Conservation (phyloP, 2,329 filamentous ascomycete species). For the Colletotrichum sp. region DNA sequence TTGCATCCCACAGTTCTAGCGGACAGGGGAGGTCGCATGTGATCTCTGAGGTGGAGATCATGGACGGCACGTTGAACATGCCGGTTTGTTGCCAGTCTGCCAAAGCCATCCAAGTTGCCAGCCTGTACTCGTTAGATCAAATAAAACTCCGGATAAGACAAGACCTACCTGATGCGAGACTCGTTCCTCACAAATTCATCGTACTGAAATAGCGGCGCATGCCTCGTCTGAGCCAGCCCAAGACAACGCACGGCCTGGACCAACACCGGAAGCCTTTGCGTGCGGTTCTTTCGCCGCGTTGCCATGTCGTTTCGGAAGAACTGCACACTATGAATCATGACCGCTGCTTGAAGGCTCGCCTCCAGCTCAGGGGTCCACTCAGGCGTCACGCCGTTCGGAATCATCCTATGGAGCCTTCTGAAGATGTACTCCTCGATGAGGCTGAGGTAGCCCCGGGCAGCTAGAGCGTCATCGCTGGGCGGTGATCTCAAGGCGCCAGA, state of each 20-base stretch:
- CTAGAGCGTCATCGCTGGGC: constrained; percentile 23
- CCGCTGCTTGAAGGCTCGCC: constrained; percentile 28
- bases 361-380: background rate
- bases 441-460: constrained; percentile 8
- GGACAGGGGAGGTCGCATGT: constrained; percentile 28
- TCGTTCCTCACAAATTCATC: constrained; percentile 24
- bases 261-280: constrained; percentile 23
- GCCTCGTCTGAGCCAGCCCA: constrained; percentile 18
- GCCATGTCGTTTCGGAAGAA: constrained; percentile 22
- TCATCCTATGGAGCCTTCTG: constrained; percentile 1
- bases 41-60: constrained; percentile 27
- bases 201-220: constrained; percentile 9
- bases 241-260: constrained; percentile 23
- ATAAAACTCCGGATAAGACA: rapidly evolving
- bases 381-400: background rate
- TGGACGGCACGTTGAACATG: constrained; percentile 26
- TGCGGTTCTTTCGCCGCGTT: constrained; percentile 7
- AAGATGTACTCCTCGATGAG: constrained; percentile 26
- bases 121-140: constrained; percentile 12
- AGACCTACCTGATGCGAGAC: constrained; percentile 24
- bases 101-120: constrained; percentile 27
- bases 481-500: constrained; percentile 22
- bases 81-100: constrained; percentile 32
- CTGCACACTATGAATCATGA: constrained; percentile 26
- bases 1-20: constrained; percentile 29